phyloP scores from a whole-genome alignment of 345 rosid genomes.

The Schrenkiella parvula region DNA sequence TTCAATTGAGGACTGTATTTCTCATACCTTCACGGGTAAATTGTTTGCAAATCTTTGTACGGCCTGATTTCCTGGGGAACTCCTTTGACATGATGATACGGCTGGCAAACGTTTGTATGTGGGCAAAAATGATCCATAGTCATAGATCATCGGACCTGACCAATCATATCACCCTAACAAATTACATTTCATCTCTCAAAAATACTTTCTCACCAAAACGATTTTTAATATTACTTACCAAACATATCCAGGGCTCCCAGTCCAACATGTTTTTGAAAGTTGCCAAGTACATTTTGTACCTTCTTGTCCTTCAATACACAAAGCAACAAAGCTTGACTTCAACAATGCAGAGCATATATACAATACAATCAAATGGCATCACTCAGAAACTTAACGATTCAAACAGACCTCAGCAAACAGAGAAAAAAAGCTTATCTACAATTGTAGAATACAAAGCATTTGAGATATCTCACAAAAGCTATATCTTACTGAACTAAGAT shows the following conservation, averaged over 20 bases:
- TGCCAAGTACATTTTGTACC: constrained; percentile 60
- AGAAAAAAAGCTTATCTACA: background rate
- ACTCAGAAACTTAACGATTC: background rate
- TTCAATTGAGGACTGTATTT: background rate
- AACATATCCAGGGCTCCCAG: constrained; percentile 39
- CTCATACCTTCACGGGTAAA: constrained; percentile 45
- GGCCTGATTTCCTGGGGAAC: constrained; percentile 31
- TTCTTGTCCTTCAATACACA: constrained; percentile 61
- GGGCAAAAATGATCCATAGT: constrained; percentile 76
- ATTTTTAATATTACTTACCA: constrained; percentile 46
- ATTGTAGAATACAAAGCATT: background rate
- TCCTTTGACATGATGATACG: constrained; percentile 33
- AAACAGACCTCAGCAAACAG: background rate
- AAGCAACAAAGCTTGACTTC: constrained; percentile 19
- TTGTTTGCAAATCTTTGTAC: constrained; percentile 32
- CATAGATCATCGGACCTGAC: constrained; percentile 55
- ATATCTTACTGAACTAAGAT: background rate
- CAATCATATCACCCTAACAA: constrained; percentile 23
- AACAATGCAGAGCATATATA: background rate
- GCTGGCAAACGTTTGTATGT: constrained; percentile 35
- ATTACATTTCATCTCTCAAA: constrained; percentile 5
- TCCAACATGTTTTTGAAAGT: constrained; percentile 54
- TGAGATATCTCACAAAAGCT: background rate
- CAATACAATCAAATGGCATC: background rate
- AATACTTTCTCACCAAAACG: background rate